phyloP scores from a whole-genome alignment of 176 grass and related monocot species.

The Avena sativa region DNA sequence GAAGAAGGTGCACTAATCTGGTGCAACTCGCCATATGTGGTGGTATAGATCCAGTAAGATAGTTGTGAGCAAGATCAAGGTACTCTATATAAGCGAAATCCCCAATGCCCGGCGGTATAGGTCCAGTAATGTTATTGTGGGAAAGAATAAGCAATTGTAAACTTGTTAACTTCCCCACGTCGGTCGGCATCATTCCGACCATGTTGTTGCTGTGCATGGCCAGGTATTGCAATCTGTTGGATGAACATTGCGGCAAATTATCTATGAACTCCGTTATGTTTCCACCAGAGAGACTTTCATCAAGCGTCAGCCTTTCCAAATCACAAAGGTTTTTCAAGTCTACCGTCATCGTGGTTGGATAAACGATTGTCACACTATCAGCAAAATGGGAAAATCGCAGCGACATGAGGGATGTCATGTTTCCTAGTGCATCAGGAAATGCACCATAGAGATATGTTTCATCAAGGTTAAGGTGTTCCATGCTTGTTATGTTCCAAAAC shows the following conservation, averaged over 20 bases:
- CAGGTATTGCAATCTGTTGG: background rate
- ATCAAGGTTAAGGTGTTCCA: background rate
- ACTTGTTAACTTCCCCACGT: background rate
- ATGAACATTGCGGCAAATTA: background rate
- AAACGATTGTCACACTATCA: too few relatives aligned
- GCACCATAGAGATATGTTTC: background rate
- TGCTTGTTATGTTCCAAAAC: slow-evolving; percentile 4
- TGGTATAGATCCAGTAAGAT: background rate
- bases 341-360: background rate
- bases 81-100: background rate
- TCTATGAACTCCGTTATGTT: slow-evolving; percentile 25
- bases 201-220: background rate
- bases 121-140: background rate
- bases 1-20: background rate
- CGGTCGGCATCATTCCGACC: background rate
- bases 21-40: background rate
- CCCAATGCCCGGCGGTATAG: background rate
- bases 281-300: background rate
- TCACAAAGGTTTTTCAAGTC: slow-evolving; percentile 25
- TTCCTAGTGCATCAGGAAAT: background rate
- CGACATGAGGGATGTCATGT: background rate
- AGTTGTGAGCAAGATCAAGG: background rate
- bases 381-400: too few relatives aligned
- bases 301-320: background rate
- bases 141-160: slow-evolving; percentile 1